Evolutionary conservation across 768 basidiomycete genomes (phyloP), one percentile per base, ranked within the genome.

Genomic region (Lentinula guzmanii): DNA sequence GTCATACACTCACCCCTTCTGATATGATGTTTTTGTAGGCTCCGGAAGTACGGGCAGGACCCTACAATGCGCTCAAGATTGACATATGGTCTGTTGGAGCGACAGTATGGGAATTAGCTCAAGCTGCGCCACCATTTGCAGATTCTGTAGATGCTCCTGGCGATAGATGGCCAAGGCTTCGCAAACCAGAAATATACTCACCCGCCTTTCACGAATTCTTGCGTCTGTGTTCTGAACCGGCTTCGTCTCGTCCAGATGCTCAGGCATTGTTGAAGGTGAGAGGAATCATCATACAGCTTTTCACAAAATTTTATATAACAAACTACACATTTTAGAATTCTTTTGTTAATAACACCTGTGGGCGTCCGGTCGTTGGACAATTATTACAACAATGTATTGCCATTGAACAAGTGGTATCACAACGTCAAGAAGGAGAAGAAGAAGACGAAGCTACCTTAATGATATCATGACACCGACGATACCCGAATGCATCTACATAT

Each of bases 71-170:
- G 1, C 79, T 91, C 46, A 86, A 87, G 69, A 84, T 91, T 51
- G 91, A 93, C 62, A 77, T 87, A 0, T 93, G 90, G 90, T 91
- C 90, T 0, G 75, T 91, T 5, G 91, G 91, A 1, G 91, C 91
- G 0, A 93, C 91, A 0, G 80, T 90, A 0, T 92, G 91, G 91
- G 91, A 93, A 68, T 80, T 89, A 72, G 87, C 88, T 1, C 82
- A 93, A 68, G 82, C 85, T 5, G 77, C 82, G 56, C 91, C 91
- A 4, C 91, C 91, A 0, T 93, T 92, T 68, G 77, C 81, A 3
- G 80, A 84, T 60, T 18, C 39, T 9, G 75, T 81, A 0, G 79
- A 83, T 57, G 78, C 83, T 61, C 68, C 90, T 10, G 79, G 77
- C 6, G 79, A 85, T 28, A 82, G 85, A 3, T 90, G 87, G 85